phyloP scores from a whole-genome alignment of 2,329 filamentous ascomycete genomes.

The Diaporthe helianthi region DNA sequence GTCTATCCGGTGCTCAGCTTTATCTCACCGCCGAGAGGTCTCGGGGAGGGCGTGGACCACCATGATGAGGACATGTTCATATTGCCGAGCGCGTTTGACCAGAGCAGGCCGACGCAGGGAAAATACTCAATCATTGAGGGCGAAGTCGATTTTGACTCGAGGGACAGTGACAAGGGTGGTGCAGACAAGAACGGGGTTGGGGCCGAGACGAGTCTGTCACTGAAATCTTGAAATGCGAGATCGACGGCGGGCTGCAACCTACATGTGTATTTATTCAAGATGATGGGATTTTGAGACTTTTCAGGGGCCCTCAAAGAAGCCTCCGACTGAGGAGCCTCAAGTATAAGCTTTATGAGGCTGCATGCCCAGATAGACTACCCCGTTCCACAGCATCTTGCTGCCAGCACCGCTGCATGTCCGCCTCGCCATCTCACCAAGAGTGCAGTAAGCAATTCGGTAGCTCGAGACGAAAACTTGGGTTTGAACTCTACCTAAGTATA shows the following conservation, averaged over 20 bases:
- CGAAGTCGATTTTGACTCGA: constrained; percentile 1
- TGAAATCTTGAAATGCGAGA: background rate
- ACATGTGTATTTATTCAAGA: background rate
- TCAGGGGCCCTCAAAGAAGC: no score
- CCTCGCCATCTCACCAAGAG: background rate
- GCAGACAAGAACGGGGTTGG: background rate
- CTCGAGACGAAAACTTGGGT: no score
- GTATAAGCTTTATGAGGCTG: background rate
- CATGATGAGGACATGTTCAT: constrained; percentile 26
- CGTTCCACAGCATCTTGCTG: background rate
- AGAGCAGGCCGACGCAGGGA: constrained; percentile 21
- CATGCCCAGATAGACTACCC: no score
- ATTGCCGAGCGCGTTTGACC: constrained; percentile 25
- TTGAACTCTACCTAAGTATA: no score
- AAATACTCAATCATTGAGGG: constrained; percentile 20
- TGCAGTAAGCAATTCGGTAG: no score
- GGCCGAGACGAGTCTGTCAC: background rate
- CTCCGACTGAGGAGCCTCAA: background rate
- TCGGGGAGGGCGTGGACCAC: constrained; percentile 20
- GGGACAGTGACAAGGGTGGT: constrained; percentile 2
- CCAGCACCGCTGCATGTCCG: background rate
- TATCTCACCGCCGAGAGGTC: constrained; percentile 21
- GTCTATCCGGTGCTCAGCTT: constrained; percentile 19
- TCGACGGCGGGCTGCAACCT: background rate
- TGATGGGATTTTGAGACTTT: background rate